Evolutionary conservation across 371 early-diverging fungal species (phyloP).

Genomic region (Apophysomyces ossiformis): DNA sequence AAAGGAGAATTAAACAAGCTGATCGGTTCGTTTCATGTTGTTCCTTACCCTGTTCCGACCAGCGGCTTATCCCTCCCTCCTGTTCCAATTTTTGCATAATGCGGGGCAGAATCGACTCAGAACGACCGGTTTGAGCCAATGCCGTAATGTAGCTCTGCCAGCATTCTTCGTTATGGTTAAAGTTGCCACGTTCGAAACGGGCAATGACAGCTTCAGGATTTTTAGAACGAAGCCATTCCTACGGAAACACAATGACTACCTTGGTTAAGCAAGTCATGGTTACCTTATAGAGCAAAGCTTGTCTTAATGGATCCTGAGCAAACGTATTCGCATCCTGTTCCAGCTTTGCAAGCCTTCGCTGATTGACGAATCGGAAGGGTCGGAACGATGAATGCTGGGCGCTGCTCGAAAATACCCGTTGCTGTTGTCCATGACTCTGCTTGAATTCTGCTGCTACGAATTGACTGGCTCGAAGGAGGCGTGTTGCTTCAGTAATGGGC

Average conservation of each 20-base stretch:
- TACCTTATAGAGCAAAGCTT: conserved; percentile 77
- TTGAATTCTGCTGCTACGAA: neutral
- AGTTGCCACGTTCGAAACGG: conserved; percentile 73
- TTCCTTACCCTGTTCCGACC: conserved; percentile 18
- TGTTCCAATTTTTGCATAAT: conserved; percentile 67
- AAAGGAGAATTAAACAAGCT: neutral
- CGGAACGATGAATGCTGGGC: conserved; percentile 10
- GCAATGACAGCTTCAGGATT: conserved; percentile 67
- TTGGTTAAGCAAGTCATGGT: neutral
- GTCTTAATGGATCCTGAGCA: conserved; percentile 64
- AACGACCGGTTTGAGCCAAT: conserved; percentile 64
- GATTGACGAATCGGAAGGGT: conserved; percentile 47
- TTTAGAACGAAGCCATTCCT: conserved; percentile 71
- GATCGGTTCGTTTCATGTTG: conserved; percentile 19
- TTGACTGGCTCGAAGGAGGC: conserved; percentile 2
- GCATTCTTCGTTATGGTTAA: conserved; percentile 67
- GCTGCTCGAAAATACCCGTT: conserved; percentile 18
- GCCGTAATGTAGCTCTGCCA: conserved; percentile 76
- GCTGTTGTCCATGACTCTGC: conserved; percentile 9
- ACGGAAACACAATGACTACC: neutral
- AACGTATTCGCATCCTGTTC: conserved; percentile 73
- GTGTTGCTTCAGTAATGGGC: conserved; percentile 8
- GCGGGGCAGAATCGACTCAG: conserved; percentile 68
- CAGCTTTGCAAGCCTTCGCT: conserved; percentile 60
- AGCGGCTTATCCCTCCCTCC: conserved; percentile 16